These are phyloP conservation scores for Amanita rimosa DNA, from an alignment of 768 basidiomycete genomes.

Conservation along the genomic window DNA sequence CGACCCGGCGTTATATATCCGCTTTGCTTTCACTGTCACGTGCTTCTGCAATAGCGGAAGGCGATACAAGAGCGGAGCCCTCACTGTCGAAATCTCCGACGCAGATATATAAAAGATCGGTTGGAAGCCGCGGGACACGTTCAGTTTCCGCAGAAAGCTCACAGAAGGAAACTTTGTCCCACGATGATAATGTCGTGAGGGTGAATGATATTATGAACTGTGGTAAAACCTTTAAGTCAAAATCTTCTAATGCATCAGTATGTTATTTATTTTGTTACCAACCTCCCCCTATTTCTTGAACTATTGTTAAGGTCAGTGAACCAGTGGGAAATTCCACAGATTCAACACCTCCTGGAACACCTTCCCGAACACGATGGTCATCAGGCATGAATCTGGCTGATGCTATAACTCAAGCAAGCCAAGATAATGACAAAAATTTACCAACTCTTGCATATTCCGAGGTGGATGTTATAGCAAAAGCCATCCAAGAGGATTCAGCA, in stretches of 20 bases:
- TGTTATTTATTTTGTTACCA: background rate
- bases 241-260: background rate
- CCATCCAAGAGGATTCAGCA: too few species aligned
- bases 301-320: background rate
- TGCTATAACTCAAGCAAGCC: constrained; percentile 9
- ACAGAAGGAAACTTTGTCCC: background rate
- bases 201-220: too few species aligned
- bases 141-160: too few species aligned
- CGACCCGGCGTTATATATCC: too few species aligned
- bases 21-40: background rate
- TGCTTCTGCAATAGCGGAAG: background rate
- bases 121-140: background rate
- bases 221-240: too few species aligned
- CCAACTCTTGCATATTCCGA: background rate
- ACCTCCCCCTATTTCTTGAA: background rate
- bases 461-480: background rate
- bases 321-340: background rate
- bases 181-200: background rate
- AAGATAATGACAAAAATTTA: background rate
- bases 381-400: constrained; percentile 7
- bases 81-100: background rate
- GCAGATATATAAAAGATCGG: too few species aligned
- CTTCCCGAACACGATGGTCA: background rate
- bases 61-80: background rate
- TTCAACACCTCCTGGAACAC: background rate